Base-by-base conservation (phyloP, 148 eudicot genomes). In the Salicornia ramosissima region DNA sequence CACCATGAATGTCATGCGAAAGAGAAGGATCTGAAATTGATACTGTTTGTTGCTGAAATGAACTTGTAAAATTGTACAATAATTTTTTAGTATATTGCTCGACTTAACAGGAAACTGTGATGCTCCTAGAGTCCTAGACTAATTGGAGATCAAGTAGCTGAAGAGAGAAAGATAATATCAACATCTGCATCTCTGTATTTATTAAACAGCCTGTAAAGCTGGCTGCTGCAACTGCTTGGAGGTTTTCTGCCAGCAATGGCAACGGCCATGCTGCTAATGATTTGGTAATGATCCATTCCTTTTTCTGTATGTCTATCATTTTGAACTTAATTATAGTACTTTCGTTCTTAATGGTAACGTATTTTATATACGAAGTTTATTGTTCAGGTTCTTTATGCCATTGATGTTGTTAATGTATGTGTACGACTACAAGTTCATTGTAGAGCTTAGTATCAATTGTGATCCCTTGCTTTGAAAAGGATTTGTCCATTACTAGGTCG, bases 141-240 rank as follows among this genome's bases (percentile, higher is more conserved):
- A 69, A 14, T 21, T 4, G 45, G 67, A 31, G 68, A 58, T 60
- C 19, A 30, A 52, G 57, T 46, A 29, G 36, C 62, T 16, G 24
- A 34, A 53, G 67, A 67, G 67, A 55, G 30, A 24, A 15, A 71
- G n/a, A 24, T 49, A 16, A 21, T 16, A 26, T 56, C 14, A 9
- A 78, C 78, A 81, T 81, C 73, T 74, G 67, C 47, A 36, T 25
- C 46, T 58, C 65, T 63, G 57, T 53, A 43, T 21, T 36, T 40
- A 26, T 64, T 55, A 9, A 30, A 72, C 60, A 8, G 39, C 30
- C 12, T 40, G 75, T 53, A 24, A 62, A 63, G 67, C 67, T 63
- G 99, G 96, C 93, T 65, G 87, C 98, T 2, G 72, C 88, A 58
- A 70, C 83, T 47, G 82, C 86, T 75, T 82, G 90, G 93, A 89